A percentile compares a stretch with the other conserved stretches of the same genome.
Evolutionary conservation across 1,139 yeast genomes (phyloP).

Genomic region (Lodderomyces pseudojiufengensis): DNA sequence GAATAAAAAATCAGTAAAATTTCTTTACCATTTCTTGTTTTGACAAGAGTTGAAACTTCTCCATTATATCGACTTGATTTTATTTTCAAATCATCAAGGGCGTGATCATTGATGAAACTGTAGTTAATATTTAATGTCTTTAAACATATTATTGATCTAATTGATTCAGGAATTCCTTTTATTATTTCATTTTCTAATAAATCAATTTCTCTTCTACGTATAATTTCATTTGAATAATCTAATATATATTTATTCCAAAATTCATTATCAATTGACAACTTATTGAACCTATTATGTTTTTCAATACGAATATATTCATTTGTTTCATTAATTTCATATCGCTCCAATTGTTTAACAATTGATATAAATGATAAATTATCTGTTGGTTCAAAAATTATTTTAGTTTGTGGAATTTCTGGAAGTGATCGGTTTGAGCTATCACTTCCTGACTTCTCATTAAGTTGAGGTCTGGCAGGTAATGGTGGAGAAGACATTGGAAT

Average conservation of each 20-base stretch:
- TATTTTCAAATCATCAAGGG: constrained; percentile 23
- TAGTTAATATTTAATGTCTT: constrained; percentile 32
- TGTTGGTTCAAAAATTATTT: constrained; percentile 7
- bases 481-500: constrained; percentile 8
- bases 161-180: constrained; percentile 31
- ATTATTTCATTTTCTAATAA: constrained; percentile 26
- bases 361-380: constrained; percentile 29
- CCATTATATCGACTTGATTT: too few species aligned
- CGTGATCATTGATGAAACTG: constrained; percentile 26
- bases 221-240: constrained; percentile 20
- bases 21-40: background rate
- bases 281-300: too few species aligned
- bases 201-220: constrained; percentile 17
- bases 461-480: constrained; percentile 6
- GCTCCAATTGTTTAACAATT: constrained; percentile 32
- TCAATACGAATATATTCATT: constrained; percentile 3
- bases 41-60: too few species aligned
- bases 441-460: background rate
- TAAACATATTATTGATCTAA: constrained; percentile 31
- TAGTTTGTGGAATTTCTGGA: constrained; percentile 7
- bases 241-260: constrained; percentile 26
- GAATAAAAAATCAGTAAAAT: background rate
- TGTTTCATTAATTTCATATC: constrained; percentile 31
- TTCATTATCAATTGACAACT: background rate
- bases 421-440: constrained; percentile 1